Base-by-base conservation (phyloP, 1,139 yeast species). In the Candida sp. region DNA sequence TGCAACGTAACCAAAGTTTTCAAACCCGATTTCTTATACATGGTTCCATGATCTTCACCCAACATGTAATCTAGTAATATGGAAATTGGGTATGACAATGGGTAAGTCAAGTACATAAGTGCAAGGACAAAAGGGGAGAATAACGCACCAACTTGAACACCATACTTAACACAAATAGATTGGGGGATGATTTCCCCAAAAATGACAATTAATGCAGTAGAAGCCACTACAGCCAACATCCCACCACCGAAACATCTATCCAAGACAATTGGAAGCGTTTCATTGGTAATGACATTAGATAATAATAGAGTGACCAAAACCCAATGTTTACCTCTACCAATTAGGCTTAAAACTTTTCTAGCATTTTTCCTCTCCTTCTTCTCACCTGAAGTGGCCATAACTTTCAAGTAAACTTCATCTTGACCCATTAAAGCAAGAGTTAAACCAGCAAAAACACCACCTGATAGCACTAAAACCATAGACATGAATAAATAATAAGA, bases 101-200 rank as follows among this genome's bases (percentile, higher is more conserved):
- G 98, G 61, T 87, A 90, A 88, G 90, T 82, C 42, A 84, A 40
- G 63, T 91, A 90, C 97, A 93, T 93, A 61, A 93, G 75, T 1
- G 73, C 68, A 41, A 85, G 70, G 29, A 91, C 97, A 67, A 89
- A 91, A 0, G 97, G 97, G 3, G 96, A 79, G 64, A 90, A 89
- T 53, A 84, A 77, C 3, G 98, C 87, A 33, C 99, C 99, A 22
- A 91, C 87, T 51, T 89, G 86, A 43, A 93, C 73, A 1, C 99
- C 99, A 61, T 89, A 91, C 36, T 97, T 75, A 21, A 93, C 99
- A 65, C 95, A 88, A 38, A 89, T 75, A 22, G 95, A 84, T 67
- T 93, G 99, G 2, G 99, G 99, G 51, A 93, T 93, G 55, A 93
- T 87, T 61, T 93, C 99, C 44, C 99, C 99, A 66, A 93, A 93